These are phyloP conservation scores for Chalciporus sp. DNA, from an alignment of 1,284 basidiomycete genomes.

Conservation along the genomic window DNA sequence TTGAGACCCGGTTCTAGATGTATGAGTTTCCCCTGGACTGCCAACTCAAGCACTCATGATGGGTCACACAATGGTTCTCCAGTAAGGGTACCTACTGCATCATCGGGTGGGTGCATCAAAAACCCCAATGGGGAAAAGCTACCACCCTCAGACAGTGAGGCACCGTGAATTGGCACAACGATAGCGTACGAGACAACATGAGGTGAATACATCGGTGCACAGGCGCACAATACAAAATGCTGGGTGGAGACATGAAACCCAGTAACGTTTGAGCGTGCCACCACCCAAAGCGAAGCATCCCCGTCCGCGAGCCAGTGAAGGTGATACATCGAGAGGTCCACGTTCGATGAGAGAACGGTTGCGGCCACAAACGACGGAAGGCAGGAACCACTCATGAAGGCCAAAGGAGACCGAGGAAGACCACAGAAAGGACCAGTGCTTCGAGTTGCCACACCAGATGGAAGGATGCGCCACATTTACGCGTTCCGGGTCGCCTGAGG, in stretches of 20 bases:
- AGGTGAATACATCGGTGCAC: not conserved
- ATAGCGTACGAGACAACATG: not conserved
- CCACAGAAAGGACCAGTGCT: not conserved
- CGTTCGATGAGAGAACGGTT: not conserved
- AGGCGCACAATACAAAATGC: not conserved
- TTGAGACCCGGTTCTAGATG: too few species aligned
- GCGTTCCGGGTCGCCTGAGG: not conserved
- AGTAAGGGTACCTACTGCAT: slow-evolving; percentile 4
- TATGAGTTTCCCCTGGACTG: too few species aligned
- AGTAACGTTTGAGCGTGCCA: not conserved
- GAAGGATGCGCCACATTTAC: not conserved
- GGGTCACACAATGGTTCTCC: not conserved
- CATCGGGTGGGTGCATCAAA: slow-evolving; percentile 13
- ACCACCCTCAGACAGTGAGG: slow-evolving; percentile 12
- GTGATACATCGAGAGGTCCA: not conserved
- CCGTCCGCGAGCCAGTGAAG: not conserved
- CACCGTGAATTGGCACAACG: not conserved
- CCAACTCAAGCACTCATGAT: not conserved
- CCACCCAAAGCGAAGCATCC: not conserved
- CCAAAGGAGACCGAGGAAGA: not conserved
- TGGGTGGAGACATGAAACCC: not conserved
- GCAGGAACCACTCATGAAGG: not conserved
- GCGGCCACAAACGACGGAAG: not conserved
- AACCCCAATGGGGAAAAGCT: slow-evolving; percentile 16
- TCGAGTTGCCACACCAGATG: not conserved